These are phyloP conservation scores for Mycosarcoma maydis DNA, from an alignment of 1,284 basidiomycete genomes.

Conservation along the genomic window DNA sequence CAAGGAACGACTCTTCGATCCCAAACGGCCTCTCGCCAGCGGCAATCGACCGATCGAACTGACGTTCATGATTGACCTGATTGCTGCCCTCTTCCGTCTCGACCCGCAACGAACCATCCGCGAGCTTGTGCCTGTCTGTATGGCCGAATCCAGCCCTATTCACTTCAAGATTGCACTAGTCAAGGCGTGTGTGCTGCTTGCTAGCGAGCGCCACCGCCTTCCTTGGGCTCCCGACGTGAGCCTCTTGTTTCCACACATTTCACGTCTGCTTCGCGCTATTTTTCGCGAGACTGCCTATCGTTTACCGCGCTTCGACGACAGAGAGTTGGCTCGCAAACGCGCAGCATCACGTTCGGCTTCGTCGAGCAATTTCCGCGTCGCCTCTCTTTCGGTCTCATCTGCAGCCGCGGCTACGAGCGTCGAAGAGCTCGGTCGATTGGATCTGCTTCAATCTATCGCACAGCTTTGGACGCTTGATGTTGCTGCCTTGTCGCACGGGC, in stretches of 20 bases:
- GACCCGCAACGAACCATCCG: slow-evolving; percentile 54
- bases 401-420: slow-evolving; percentile 25
- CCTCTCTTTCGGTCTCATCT: slow-evolving; percentile 24
- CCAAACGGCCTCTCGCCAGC: slow-evolving; percentile 44
- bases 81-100: slow-evolving; percentile 62
- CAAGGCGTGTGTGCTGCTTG: slow-evolving; percentile 51
- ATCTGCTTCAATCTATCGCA: slow-evolving; percentile 55
- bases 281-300: slow-evolving; percentile 48
- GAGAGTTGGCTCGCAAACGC: slow-evolving; percentile 31
- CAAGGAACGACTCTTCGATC: slow-evolving; percentile 59
- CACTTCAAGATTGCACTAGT: slow-evolving; percentile 57
- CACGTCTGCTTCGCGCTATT: slow-evolving; percentile 37
- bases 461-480: slow-evolving; percentile 56
- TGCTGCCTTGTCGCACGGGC: slow-evolving; percentile 32
- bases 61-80: slow-evolving; percentile 59
- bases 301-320: slow-evolving; percentile 37
- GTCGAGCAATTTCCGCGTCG: slow-evolving; percentile 22
- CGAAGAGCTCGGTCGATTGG: slow-evolving; percentile 48
- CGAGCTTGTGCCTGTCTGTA: slow-evolving; percentile 54
- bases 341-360: slow-evolving; percentile 19
- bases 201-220: slow-evolving; percentile 44
- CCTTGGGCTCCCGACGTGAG: slow-evolving; percentile 53
- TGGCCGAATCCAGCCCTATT: slow-evolving; percentile 46
- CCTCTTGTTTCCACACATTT: slow-evolving; percentile 54
- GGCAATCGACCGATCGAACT: slow-evolving; percentile 55